Percentiles rank a stretch among this genome's conserved stretches.
phyloP scores from a whole-genome alignment of 2,329 filamentous ascomycete species.

The Neofusicoccum kwambonambiense region DNA sequence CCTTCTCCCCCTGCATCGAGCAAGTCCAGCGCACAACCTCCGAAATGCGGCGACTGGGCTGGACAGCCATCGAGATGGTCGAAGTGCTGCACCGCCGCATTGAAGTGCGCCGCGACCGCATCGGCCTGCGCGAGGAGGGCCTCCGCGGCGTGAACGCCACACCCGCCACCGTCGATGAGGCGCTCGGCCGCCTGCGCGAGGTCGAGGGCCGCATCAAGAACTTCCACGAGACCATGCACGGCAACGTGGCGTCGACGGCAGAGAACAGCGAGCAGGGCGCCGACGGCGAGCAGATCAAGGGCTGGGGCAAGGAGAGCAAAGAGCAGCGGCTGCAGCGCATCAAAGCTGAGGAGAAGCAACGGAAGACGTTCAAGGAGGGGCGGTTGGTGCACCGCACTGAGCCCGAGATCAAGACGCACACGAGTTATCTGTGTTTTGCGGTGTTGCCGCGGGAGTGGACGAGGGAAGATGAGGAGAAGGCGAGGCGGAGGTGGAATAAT shows the following conservation, averaged over 20 bases:
- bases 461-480: slow-evolving; percentile 73
- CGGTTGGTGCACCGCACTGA: slow-evolving; percentile 78
- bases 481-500: slow-evolving; percentile 37
- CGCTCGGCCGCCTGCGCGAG: slow-evolving; percentile 68
- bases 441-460: slow-evolving; percentile 84
- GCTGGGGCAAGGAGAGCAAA: slow-evolving; percentile 22
- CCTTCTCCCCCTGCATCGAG: slow-evolving; percentile 95
- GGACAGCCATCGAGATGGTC: slow-evolving; percentile 92
- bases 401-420: slow-evolving; percentile 89
- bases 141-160: slow-evolving; percentile 65
- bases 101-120: slow-evolving; percentile 77
- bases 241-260: slow-evolving; percentile 40
- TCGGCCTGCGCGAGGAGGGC: slow-evolving; percentile 70
- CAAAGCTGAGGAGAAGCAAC: slow-evolving; percentile 34
- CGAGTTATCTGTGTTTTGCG: slow-evolving; percentile 94
- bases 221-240: slow-evolving; percentile 55
- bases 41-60: slow-evolving; percentile 74
- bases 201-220: slow-evolving; percentile 69
- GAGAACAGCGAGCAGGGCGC: slow-evolving; percentile 32
- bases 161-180: slow-evolving; percentile 75
- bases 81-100: slow-evolving; percentile 79
- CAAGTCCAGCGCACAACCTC: slow-evolving; percentile 87
- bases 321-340: slow-evolving; percentile 30
- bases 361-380: slow-evolving; percentile 65
- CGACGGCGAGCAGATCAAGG: slow-evolving; percentile 23